Base-by-base conservation (phyloP, 1,284 basidiomycete genomes). In the Leccinum solheimii region DNA sequence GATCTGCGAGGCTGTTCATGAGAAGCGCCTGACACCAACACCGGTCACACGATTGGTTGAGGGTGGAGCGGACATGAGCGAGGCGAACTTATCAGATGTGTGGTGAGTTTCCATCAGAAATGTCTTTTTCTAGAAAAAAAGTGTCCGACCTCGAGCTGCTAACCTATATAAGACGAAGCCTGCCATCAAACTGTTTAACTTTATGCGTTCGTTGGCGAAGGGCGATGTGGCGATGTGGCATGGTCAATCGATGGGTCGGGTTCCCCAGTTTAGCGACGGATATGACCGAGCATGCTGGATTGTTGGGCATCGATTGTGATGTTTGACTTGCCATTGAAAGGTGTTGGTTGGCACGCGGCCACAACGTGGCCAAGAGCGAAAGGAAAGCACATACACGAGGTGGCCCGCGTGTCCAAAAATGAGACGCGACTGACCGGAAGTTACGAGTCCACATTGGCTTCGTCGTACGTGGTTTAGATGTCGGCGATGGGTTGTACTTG, bases 271-370 rank as follows among this genome's bases (percentile, higher is more conserved):
- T 70, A 13, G 40, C 32, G 14, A 67, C 59, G 13, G 60, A 57
- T 2, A 56, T 59, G 7, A 62, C 62, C 3, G 59, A 53, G 32
- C 45, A 10, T 11, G 71, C 21, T 10, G 63, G 61, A 70, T 5
- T 68, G 71, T 51, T 70, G 63, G 69, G 60, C 34, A 50, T 57
- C 61, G 7, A 59, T 36, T 3, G 61, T 61, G 21, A 65, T 65
- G 64, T 61, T 69, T 13, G 13, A 34, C 30, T 43, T 32, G 49
- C 43, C 61, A 26, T 23, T 7, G 19, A 49, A 38, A 38, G 49
- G 26, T n/a, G 32, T 56, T 23, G 26, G 8, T 16, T 51, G 10
- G 30, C 52, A 54, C 6, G 32, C 32, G 21, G 32, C 21, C 32
- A 27, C 52, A 21, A 54, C 32, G 27, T 54, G 32, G n/a, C 30